Evolutionary conservation across 805 yeast genomes (phyloP).

Genomic region (Nakazawaea laoshanensis): DNA sequence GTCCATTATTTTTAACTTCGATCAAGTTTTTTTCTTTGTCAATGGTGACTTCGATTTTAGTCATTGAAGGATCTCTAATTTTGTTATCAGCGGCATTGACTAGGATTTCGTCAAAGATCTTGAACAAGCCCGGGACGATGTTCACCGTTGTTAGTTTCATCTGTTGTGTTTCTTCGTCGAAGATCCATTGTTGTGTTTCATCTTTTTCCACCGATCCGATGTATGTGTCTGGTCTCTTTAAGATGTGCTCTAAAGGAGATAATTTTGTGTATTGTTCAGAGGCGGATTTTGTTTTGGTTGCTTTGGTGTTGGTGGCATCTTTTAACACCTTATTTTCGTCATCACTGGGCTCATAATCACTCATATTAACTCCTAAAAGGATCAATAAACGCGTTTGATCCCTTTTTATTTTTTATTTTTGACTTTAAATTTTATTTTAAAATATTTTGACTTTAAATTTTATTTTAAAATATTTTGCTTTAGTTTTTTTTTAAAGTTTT

Average conservation of each 20-base stretch:
- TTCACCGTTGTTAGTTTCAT: conserved; percentile 56
- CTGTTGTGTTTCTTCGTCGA: conserved; percentile 52
- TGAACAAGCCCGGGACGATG: conserved; percentile 92
- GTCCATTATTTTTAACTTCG: conserved; percentile 85
- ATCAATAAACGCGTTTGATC: too few relatives aligned
- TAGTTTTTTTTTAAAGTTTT: too few relatives aligned
- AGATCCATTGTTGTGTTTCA: conserved; percentile 79
- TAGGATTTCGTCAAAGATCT: conserved; percentile 92
- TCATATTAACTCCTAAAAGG: conserved; percentile 1
- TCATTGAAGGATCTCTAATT: conserved; percentile 90
- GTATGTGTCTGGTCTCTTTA: conserved; percentile 96
- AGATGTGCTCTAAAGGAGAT: conserved; percentile 90
- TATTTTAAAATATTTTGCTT: too few relatives aligned
- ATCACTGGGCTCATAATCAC: conserved; percentile 6
- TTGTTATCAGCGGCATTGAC: conserved; percentile 99
- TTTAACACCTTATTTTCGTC: conserved; percentile 7
- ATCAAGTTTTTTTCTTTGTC: conserved; percentile 68
- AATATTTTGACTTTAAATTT: too few relatives aligned
- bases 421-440: too few relatives aligned
- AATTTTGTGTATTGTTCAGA: conserved; percentile 85
- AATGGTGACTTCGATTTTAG: conserved; percentile 72
- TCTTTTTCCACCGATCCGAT: conserved; percentile 89
- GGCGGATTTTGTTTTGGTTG: conserved; percentile 21
- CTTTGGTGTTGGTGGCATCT: conserved; percentile 7
- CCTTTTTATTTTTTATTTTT: too few relatives aligned